A percentile compares a stretch with the other conserved stretches of the same genome.
Evolutionary conservation across 108 stramenopile genomes (phyloP).

Genomic region (Halocafeteria seosinensis): DNA sequence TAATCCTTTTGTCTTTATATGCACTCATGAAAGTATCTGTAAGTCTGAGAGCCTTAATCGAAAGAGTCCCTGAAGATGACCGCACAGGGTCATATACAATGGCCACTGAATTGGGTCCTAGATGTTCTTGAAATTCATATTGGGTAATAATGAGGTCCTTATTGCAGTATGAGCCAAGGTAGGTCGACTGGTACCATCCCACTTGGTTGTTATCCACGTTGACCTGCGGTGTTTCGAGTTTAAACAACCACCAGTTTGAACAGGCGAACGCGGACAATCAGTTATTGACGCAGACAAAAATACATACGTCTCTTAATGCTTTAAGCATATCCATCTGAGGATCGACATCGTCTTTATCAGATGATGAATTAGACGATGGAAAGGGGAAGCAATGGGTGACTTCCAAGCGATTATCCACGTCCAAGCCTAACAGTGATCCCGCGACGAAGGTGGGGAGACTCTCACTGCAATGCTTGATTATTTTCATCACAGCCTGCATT

Average conservation of each 20-base stretch:
- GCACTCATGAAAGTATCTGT: slow-evolving; percentile 55
- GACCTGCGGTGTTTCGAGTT: too few relatives aligned
- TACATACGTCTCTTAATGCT: too few relatives aligned
- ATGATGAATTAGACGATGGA: slow-evolving; percentile 47
- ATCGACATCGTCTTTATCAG: too few relatives aligned
- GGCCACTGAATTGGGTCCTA: slow-evolving; percentile 65
- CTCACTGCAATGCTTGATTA: slow-evolving; percentile 93
- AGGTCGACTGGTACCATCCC: slow-evolving; percentile 96
- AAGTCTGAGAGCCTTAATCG: slow-evolving; percentile 73
- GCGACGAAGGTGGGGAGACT: slow-evolving; percentile 71
- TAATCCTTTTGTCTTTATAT: slow-evolving; percentile 27
- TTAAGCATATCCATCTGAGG: too few relatives aligned
- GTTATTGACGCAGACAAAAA: too few relatives aligned
- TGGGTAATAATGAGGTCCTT: slow-evolving; percentile 65
- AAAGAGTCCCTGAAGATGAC: slow-evolving; percentile 65
- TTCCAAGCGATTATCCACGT: slow-evolving; percentile 54
- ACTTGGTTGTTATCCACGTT: slow-evolving; percentile 95
- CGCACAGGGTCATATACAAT: slow-evolving; percentile 88
- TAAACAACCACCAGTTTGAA: too few relatives aligned
- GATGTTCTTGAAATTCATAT: slow-evolving; percentile 73
- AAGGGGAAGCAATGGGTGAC: slow-evolving; percentile 77
- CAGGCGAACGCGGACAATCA: too few relatives aligned
- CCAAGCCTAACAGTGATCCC: slow-evolving; percentile 82
- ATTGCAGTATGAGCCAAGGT: slow-evolving; percentile 78
- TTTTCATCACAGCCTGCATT: slow-evolving; percentile 71